Evolutionary conservation across 352 stramenopile genomes (phyloP).

Genomic region (Phytopythium vexans): DNA sequence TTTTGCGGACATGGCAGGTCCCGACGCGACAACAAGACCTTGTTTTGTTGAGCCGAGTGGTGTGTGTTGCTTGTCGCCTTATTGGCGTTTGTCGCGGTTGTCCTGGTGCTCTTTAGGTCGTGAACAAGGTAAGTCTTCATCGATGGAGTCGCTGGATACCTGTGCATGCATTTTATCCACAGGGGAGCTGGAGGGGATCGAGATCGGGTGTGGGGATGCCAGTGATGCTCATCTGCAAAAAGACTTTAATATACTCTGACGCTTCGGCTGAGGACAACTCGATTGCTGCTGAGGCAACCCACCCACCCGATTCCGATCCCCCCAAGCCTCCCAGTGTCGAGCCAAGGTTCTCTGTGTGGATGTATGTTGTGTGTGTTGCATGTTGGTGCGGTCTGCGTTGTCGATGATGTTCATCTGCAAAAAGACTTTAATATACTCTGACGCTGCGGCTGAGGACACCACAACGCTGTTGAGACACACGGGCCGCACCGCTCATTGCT

Average conservation of each 20-base stretch:
- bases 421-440: slow-evolving; percentile 30
- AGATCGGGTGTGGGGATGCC: slow-evolving; percentile 17
- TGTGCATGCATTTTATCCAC: background rate
- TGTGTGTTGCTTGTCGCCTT: slow-evolving; percentile 2
- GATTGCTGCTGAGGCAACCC: slow-evolving; percentile 41
- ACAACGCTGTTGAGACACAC: slow-evolving; percentile 16
- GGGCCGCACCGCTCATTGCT: no score
- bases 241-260: slow-evolving; percentile 88
- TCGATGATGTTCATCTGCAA: slow-evolving; percentile 16
- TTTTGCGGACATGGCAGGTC: background rate
- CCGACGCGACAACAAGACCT: slow-evolving; percentile 17
- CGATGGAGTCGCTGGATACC: no score
- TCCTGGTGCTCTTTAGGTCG: no score
- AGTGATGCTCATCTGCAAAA: slow-evolving; percentile 52
- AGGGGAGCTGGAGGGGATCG: no score
- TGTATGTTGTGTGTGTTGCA: background rate
- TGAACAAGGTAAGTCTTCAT: no score
- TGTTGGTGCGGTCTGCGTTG: slow-evolving; percentile 7
- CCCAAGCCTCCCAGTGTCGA: slow-evolving; percentile 6
- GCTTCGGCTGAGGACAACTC: slow-evolving; percentile 53
- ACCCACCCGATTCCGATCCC: no score
- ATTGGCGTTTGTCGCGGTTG: no score
- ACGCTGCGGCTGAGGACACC: slow-evolving; percentile 19
- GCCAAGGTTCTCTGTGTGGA: slow-evolving; percentile 9
- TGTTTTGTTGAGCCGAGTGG: slow-evolving; percentile 1